Evolutionary conservation across 257 asterid genomes (phyloP).

Genomic region (Mentha longifolia): DNA sequence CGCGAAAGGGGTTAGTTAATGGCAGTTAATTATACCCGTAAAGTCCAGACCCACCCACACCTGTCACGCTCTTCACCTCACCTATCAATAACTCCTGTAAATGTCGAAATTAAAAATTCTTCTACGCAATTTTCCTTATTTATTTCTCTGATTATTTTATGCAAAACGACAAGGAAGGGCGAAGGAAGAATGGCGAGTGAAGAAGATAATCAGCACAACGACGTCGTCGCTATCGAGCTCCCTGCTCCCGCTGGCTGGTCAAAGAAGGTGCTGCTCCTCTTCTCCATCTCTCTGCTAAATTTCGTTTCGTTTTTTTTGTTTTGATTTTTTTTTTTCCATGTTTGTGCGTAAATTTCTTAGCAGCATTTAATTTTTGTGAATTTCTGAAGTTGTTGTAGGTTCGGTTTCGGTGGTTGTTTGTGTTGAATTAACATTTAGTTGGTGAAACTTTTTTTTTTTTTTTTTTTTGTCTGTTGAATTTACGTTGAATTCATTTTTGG

Average conservation of each 20-base stretch:
- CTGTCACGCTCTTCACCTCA: constrained; percentile 51
- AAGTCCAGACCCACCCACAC: constrained; percentile 54
- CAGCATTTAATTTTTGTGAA: background rate
- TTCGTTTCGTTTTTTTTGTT: background rate
- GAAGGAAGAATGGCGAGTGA: constrained; percentile 41
- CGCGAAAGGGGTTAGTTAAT: constrained; percentile 37
- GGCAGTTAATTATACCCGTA: constrained; percentile 30
- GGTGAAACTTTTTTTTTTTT: background rate
- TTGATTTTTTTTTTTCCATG: background rate
- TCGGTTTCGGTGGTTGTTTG: constrained; percentile 19
- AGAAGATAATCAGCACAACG: constrained; percentile 38
- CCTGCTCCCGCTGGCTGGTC: constrained; percentile 67
- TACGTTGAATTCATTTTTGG: constrained; percentile 19
- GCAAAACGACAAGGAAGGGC: background rate
- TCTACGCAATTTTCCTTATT: background rate
- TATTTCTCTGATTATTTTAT: constrained; percentile 1
- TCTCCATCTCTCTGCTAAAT: constrained; percentile 7
- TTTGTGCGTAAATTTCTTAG: background rate
- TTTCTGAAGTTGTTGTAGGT: constrained; percentile 26
- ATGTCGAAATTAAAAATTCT: constrained; percentile 4
- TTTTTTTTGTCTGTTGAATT: background rate
- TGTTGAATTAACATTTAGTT: constrained; percentile 31
- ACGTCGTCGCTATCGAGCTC: constrained; percentile 49
- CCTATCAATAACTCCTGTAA: constrained; percentile 30
- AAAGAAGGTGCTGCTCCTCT: constrained; percentile 47